Base-by-base conservation (phyloP, 2,329 filamentous ascomycete species). In the Alternaria alternata region DNA sequence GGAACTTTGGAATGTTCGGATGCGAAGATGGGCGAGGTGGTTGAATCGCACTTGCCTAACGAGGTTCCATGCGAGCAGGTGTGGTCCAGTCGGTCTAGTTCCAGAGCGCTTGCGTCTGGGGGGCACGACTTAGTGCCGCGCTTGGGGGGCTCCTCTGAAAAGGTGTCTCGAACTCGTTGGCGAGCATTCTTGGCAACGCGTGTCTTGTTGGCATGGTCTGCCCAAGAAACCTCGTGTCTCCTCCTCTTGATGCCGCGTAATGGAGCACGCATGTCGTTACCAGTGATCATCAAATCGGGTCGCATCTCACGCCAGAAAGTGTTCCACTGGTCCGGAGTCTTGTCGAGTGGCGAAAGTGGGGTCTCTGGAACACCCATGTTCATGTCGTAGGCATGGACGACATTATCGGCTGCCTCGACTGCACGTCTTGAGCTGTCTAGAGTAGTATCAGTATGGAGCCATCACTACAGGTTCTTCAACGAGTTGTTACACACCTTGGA, bases 331-430 rank as follows among this genome's bases (percentile, higher is more conserved):
- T 70, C 59, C 9, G 66, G 54, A 1, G 66, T 69, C 20, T 77
- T 74, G 36, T 80, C 76, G 7, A 74, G 61, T n/a, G 77, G 81
- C 36, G 81, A 79, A 44, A 81, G 76, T 7, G 86, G 87, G 12
- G 85, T 87, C 63, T 89, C 87, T n/a, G 89, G 89, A 42, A 92
- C 84, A 67, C 89, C 87, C 88, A 91, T 90, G 70, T 91, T 89
- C 77, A 91, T 86, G 70, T 91, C 89, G 68, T 91, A 91, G 12
- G 89, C 89, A 75, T 91, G 88, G 9, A 92, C 89, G 18, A 92
- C 89, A 67, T 92, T 92, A 74, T 92, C 89, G 7, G 89, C 89
- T 20, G 89, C 89, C 75, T 91, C 89, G 4, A 92, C 88, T 2
- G 89, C 89, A 61, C 89, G 83, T 71, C 88, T 85, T 55, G 89